These are phyloP conservation scores for Desmodesmus armatus DNA, from an alignment of 139 green algal species.

Conservation along the genomic window DNA sequence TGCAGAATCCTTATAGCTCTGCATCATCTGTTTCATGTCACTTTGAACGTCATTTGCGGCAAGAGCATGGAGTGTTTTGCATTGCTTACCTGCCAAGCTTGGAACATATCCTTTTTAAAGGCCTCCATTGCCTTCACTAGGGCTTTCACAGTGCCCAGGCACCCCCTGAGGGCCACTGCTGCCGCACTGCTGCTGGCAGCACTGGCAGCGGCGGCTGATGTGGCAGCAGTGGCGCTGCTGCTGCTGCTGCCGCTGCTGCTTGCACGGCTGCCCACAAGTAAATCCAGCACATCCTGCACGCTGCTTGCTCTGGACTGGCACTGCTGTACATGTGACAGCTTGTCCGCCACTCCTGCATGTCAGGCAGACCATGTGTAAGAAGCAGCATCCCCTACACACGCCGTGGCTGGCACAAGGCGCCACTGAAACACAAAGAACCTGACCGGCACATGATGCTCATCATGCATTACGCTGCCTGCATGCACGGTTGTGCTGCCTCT, in stretches of 20 bases:
- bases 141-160: constrained; percentile 55
- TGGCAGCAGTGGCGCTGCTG: too few species aligned
- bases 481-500: too few species aligned
- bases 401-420: too few species aligned
- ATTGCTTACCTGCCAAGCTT: constrained; percentile 49
- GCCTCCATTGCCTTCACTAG: constrained; percentile 61
- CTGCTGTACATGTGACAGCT: constrained; percentile 7
- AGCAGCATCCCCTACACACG: too few species aligned
- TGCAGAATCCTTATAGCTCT: too few species aligned
- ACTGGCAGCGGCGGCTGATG: neutral
- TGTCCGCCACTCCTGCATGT: constrained; percentile 28
- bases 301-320: constrained; percentile 20
- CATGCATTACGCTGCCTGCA: too few species aligned
- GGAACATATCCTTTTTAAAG: constrained; percentile 59
- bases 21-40: too few species aligned
- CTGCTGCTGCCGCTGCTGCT: constrained; percentile 1
- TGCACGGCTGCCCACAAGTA: neutral
- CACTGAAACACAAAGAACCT: too few species aligned
- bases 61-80: too few species aligned
- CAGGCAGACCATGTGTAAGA: too few species aligned
- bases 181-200: neutral
- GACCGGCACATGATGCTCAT: too few species aligned
- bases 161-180: constrained; percentile 52
- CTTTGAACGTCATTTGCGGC: too few species aligned
- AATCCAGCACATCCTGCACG: constrained; percentile 2